Base-by-base conservation (phyloP, 495 filamentous ascomycete genomes). In the Penicillium argentinense region DNA sequence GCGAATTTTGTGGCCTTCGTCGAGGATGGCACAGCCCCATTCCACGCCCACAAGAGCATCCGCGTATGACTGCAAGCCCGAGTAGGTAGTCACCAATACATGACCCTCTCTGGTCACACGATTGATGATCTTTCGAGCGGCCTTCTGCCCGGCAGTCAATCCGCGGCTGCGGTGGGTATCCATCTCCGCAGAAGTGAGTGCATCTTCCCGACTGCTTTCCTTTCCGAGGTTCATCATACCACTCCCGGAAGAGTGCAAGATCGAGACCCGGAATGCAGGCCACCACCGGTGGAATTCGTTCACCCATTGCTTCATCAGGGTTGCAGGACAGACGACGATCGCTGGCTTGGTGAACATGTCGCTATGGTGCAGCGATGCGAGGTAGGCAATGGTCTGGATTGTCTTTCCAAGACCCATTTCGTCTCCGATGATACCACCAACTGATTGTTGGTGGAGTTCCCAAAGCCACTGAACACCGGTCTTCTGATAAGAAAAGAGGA, bases 351-450 rank as follows among this genome's bases (percentile, higher is more conserved):
- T 79, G 34, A 96, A 74, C 60, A 82, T 87, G 29, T 85, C 85
- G 64, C 89, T 96, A 61, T 97, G 88, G 61, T 97, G 93, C 19
- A 98, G 68, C 1, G 88, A 84, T 3, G 93, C 93, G 21, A 97
- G 69, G 57, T 96, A 96, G 0, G 92, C 83, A 38, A 98, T 96
- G 39, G 89, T 74, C 64, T 97, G 92, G 19, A 98, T 88, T 1
- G 93, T 98, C 67, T 98, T 98, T 9, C 93, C 93, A 11, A 97
- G 75, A 0, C 93, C 93, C 93, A 98, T 98, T 72, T 98, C 93
- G 54, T 98, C 93, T 5, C 91, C 93, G 38, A 98, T 78, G 44
- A 98, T 98, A 11, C 93, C 93, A 17, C 93, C 93, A 21, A 95
- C 89, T 51, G 86, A 77, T 62, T 96, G 88, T 30, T 81, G 74